Conservation (phyloP, 2,329 filamentous ascomycete genomes). For the Chaetomiaceae sp. region DNA sequence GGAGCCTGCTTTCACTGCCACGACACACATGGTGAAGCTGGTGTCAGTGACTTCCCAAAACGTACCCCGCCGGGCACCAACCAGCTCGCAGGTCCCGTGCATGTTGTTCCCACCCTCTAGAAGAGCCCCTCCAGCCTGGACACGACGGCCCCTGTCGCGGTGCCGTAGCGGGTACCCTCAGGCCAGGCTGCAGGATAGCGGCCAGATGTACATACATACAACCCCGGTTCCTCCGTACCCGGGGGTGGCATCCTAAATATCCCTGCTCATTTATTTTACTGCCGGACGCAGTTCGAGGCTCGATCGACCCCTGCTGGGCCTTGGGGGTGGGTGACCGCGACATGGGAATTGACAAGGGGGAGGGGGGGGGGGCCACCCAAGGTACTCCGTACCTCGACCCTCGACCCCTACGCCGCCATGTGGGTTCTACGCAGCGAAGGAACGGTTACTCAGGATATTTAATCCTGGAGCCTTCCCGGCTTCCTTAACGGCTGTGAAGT, state of each 20-base stretch:
- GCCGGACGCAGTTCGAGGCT: conserved; percentile 11
- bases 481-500: conserved; percentile 1
- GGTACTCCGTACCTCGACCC: conserved; percentile 9
- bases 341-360: not conserved
- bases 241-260: not conserved
- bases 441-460: conserved; percentile 21
- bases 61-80: not conserved
- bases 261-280: conserved; percentile 3
- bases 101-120: not conserved
- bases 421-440: conserved; percentile 18
- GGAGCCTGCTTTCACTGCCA: not conserved
- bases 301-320: conserved; percentile 6
- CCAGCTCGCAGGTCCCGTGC: conserved; percentile 17
- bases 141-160: conserved; percentile 12
- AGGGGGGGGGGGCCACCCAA: not conserved
- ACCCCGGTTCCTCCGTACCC: not conserved
- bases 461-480: conserved; percentile 21
- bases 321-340: conserved; percentile 5
- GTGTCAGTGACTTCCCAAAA: not conserved
- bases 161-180: conserved; percentile 19
- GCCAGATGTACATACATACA: conserved; percentile 4
- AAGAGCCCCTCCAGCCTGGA: not conserved
- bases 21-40: not conserved
- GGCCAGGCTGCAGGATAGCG: conserved; percentile 25
- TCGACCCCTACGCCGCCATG: conserved; percentile 17